phyloP scores from a whole-genome alignment of 495 filamentous ascomycete species.

The Xylaria intraflava region DNA sequence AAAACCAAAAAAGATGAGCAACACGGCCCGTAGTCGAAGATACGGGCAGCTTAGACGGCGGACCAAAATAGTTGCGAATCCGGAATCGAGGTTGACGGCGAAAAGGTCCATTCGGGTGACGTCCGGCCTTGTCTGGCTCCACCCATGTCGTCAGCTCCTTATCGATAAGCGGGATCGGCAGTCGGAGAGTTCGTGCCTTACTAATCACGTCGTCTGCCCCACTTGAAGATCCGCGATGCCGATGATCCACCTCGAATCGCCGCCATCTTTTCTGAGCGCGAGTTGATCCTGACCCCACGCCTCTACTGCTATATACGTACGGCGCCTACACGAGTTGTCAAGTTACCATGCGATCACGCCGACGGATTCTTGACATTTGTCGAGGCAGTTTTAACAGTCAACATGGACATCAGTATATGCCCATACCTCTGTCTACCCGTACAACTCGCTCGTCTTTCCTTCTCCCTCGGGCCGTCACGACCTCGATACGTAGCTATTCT shows the following conservation, averaged over 20 bases:
- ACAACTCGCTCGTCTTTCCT: background rate
- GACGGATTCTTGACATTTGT: background rate
- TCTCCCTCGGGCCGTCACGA: background rate
- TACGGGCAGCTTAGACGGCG: background rate
- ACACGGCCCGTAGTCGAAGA: background rate
- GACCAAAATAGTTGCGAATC: background rate
- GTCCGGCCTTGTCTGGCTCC: background rate
- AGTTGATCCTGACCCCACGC: too few relatives aligned
- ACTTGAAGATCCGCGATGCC: too few relatives aligned
- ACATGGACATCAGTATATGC: background rate
- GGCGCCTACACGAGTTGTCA: background rate
- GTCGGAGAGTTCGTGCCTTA: background rate
- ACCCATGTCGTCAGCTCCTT: background rate
- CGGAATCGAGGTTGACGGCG: background rate
- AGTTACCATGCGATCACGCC: background rate
- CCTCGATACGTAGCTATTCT: background rate
- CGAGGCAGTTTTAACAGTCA: background rate
- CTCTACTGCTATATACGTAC: too few relatives aligned
- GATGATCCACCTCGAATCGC: background rate
- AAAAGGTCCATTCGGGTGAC: background rate
- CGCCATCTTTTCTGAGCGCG: too few relatives aligned
- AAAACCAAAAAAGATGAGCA: background rate
- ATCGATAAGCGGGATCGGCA: background rate
- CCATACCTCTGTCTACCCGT: background rate
- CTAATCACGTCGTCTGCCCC: too few relatives aligned